A percentile compares a stretch with the other conserved stretches of the same genome.
phyloP scores from a whole-genome alignment of 257 asterid genomes.

The Solanum tacnaense region DNA sequence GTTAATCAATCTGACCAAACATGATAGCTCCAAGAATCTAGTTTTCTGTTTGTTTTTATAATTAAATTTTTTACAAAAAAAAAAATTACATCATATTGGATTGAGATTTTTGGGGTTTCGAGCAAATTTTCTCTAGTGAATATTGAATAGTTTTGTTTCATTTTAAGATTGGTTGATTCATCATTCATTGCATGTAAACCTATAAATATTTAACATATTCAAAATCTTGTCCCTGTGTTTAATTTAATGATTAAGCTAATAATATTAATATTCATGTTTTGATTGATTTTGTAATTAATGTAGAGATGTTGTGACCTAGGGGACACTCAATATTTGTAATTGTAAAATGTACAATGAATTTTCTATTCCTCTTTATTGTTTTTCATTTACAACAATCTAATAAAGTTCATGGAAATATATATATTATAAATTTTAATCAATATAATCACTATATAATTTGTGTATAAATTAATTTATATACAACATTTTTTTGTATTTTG shows the following conservation, averaged over 20 bases:
- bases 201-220: neutral
- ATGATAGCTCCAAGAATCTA: constrained; percentile 24
- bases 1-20: constrained; percentile 1
- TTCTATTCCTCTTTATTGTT: neutral
- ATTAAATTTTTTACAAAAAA: neutral
- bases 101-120: constrained; percentile 55
- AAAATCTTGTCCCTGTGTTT: neutral
- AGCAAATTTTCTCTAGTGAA: neutral
- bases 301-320: neutral
- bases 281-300: neutral
- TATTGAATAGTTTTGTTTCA: constrained; percentile 11
- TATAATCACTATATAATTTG: neutral
- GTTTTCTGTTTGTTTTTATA: neutral
- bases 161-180: constrained; percentile 20
- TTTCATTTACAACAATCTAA: neutral
- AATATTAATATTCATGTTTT: neutral
- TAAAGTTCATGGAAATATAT: neutral
- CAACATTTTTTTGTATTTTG: neutral
- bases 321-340: neutral
- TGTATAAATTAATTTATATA: neutral
- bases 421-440: neutral
- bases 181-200: constrained; percentile 34
- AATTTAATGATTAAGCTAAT: neutral
- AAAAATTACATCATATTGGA: constrained; percentile 18
- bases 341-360: neutral